Evolutionary conservation across 2,329 filamentous ascomycete species (phyloP), one percentile per base, ranked within the genome.

Genomic region (Metarhizium robertsii): DNA sequence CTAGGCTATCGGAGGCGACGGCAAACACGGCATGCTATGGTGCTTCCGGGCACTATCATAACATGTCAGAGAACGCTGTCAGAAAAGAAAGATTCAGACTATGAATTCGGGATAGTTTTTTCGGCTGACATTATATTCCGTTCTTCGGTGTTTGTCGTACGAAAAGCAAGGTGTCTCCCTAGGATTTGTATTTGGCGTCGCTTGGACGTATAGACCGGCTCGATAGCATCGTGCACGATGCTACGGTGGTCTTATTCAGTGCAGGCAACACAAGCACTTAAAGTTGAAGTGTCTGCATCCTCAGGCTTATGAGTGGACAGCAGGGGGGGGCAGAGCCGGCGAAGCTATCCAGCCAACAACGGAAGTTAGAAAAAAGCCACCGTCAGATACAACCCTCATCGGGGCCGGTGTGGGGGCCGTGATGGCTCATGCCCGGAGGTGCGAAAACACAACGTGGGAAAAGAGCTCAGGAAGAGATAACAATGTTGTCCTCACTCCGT

Each of bases 341-440:
- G 42, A 20, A 20, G 42, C 42, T 25, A 45, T 11, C n/a, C 42
- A 45, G 18, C n/a, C n/a, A 45, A 45, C 42, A 18, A 13, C 42
- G n/a, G 42, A 45, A 45, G 42, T 25, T 20, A 18, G 42, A 25
- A 18, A 43, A 16, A 45, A 45, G 42, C 54, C 50, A 50, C 36
- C 29, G 29, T 50, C 50, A 29, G 50, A 53, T 10, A 50, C 20
- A 34, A 29, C 34, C n/a, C 14, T 20, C 52, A 49, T 40, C 52
- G 45, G 52, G 43, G 45, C 52, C 52, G 36, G 16, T 38, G 52
- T 52, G 42, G 49, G 43, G 54, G 53, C 32, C 20, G 32, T 10
- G 20, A 55, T 45, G 36, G 8, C 43, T 46, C 42, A 47, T 11
- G 13, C 25, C 30, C 29, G n/a, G n/a, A 3, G 10, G 40, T 43